phyloP scores from a whole-genome alignment of 1,284 basidiomycete genomes.

The Leccinum fuscescens region DNA sequence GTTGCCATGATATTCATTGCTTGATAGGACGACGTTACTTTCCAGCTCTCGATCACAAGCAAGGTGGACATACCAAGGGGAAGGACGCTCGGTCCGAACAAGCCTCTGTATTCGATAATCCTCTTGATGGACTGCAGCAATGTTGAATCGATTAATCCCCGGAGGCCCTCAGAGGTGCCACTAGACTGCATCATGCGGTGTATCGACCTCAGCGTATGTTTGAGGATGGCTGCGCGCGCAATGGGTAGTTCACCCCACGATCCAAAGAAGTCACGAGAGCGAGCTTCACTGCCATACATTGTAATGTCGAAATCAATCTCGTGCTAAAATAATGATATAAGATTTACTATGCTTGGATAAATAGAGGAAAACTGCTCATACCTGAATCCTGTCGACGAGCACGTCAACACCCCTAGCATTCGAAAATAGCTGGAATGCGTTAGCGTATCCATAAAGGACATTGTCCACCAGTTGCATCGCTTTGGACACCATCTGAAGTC shows the following conservation, averaged over 20 bases:
- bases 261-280: conserved; percentile 20
- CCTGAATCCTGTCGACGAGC: conserved; percentile 85
- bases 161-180: conserved; percentile 90
- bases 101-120: conserved; percentile 78
- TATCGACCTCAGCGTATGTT: conserved; percentile 90
- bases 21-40: conserved; percentile 31
- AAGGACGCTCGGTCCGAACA: conserved; percentile 88
- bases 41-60: background rate
- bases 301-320: conserved; percentile 71
- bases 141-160: conserved; percentile 92
- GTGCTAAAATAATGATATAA: conserved; percentile 43
- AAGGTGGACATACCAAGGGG: conserved; percentile 58
- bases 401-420: conserved; percentile 83
- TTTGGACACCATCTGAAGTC: conserved; percentile 77
- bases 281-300: conserved; percentile 46
- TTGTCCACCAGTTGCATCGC: conserved; percentile 92
- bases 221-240: conserved; percentile 72
- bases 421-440: conserved; percentile 87
- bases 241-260: conserved; percentile 62
- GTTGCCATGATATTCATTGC: conserved; percentile 98
- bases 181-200: conserved; percentile 98
- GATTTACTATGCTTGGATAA: background rate
- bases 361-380: conserved; percentile 34
- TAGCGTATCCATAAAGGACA: conserved; percentile 86
- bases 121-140: conserved; percentile 85